phyloP scores from a whole-genome alignment of 768 basidiomycete genomes.

The Coprinopsis strossmayeri region DNA sequence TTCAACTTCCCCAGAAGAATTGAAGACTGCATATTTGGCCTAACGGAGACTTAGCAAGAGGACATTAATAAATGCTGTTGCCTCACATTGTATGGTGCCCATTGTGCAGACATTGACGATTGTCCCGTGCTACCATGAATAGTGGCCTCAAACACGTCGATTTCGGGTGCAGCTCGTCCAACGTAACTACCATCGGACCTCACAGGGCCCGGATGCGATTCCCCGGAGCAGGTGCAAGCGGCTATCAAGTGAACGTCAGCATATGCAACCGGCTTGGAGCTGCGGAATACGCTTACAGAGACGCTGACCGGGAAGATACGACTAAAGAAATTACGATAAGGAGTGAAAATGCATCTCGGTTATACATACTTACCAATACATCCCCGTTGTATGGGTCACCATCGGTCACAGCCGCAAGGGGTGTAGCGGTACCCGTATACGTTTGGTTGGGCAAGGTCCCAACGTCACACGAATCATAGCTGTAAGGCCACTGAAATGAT shows the following conservation, averaged over 20 bases:
- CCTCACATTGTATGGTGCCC: constrained; percentile 53
- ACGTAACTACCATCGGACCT: constrained; percentile 44
- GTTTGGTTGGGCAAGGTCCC: constrained; percentile 81
- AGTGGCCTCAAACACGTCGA: constrained; percentile 58
- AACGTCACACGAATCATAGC: constrained; percentile 72
- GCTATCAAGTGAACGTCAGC: constrained; percentile 13
- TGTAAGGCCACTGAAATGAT: constrained; percentile 53
- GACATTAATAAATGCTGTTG: constrained; percentile 15
- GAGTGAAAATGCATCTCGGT: background rate
- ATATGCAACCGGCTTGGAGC: background rate
- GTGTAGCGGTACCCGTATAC: constrained; percentile 47
- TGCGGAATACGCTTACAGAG: constrained; percentile 18
- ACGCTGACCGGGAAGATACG: constrained; percentile 63
- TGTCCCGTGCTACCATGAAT: constrained; percentile 23
- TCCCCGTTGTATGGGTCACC: constrained; percentile 39
- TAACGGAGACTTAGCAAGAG: background rate
- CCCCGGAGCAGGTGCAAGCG: constrained; percentile 34
- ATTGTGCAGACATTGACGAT: constrained; percentile 44
- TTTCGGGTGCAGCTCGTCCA: constrained; percentile 58
- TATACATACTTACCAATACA: constrained; percentile 22
- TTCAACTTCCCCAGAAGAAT: constrained; percentile 32
- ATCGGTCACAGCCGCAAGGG: constrained; percentile 38
- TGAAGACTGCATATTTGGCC: constrained; percentile 45
- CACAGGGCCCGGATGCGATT: constrained; percentile 34
- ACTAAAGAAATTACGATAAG: constrained; percentile 22